Evolutionary conservation across 345 rosid species (phyloP), one percentile per base, ranked within the genome.

Genomic region (Arabis alpina): DNA sequence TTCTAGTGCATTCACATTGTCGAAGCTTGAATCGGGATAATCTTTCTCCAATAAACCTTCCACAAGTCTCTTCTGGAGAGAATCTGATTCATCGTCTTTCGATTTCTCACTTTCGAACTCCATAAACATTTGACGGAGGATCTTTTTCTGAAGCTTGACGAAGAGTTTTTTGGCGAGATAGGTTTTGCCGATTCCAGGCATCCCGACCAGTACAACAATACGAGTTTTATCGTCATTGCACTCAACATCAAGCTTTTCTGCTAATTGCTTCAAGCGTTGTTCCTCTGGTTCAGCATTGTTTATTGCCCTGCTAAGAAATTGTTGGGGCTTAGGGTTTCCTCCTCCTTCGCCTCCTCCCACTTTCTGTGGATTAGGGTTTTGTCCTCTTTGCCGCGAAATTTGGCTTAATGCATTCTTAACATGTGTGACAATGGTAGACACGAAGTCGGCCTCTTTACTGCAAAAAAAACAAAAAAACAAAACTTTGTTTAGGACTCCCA

Each of bases 131-230:
- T 0, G 0, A 41, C 3, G 25, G 2, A 0, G 0, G 2, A 60
- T 1, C 60, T 70, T 61, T 4, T 0, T 30, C 53, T 30, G 1
- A 19, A 71, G 61, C 37, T 50, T 61, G 2, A 0, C 8, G 12
- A 6, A 52, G 13, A 71, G 54, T 16, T 61, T 28, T 0, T 19
- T 0, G 5, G 61, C 68, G 3, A 71, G 61, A 71, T 61, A 16
- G 36, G 75, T 71, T 61, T 71, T 71, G 13, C 75, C 75, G 54
- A 61, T 71, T 28, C 75, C 68, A n/a, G 47, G 6, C 75, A 71
- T 71, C 68, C 75, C 75, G 2, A 61, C 54, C 1, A 71, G 0
- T 42, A 19, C 54, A 42, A 71, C 10, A 23, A 42, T n/a, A 41
- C 61, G 75, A 71, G 54, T 71, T 48, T 61, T 39, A 2, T 51